Evolutionary conservation across 23 red algal species (phyloP).

Genomic region (Gracilaria domingensis): DNA sequence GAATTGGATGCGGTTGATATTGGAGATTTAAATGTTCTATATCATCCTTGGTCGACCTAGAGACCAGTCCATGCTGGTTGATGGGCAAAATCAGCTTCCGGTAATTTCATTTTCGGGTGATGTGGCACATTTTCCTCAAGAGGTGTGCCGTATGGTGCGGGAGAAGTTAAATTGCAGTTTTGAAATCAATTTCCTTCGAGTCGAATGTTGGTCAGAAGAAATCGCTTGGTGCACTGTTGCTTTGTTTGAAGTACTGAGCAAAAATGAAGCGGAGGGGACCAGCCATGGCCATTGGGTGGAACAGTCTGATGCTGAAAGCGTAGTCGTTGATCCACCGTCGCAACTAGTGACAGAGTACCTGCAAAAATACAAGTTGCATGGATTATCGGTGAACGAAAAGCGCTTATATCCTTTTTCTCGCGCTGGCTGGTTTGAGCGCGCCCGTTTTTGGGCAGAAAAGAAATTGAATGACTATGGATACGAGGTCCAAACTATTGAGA

Average conservation of each 20-base stretch:
- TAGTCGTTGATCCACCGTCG: background rate
- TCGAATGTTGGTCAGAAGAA: background rate
- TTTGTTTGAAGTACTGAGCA: background rate
- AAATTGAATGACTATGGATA: background rate
- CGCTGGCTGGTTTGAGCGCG: background rate
- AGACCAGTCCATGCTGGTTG: too few relatives aligned
- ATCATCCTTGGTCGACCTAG: too few relatives aligned
- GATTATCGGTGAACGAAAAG: background rate
- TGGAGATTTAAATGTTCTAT: too few relatives aligned
- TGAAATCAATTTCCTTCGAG: background rate
- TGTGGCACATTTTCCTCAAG: too few relatives aligned
- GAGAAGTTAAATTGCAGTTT: background rate
- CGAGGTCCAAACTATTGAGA: slow-evolving; percentile 1
- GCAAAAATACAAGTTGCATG: slow-evolving; percentile 6
- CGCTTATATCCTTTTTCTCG: background rate
- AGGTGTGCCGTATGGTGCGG: too few relatives aligned
- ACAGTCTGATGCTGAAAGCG: background rate
- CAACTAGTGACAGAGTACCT: background rate
- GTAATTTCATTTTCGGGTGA: too few relatives aligned
- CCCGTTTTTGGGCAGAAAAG: background rate
- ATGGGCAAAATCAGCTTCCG: too few relatives aligned
- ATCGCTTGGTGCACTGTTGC: background rate
- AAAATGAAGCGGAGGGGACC: background rate
- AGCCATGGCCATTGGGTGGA: background rate
- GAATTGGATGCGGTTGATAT: too few relatives aligned